A percentile compares a stretch with the other conserved stretches of the same genome.
Conservation (phyloP, 257 asterid genomes). For the Cynanchum wilfordii region DNA sequence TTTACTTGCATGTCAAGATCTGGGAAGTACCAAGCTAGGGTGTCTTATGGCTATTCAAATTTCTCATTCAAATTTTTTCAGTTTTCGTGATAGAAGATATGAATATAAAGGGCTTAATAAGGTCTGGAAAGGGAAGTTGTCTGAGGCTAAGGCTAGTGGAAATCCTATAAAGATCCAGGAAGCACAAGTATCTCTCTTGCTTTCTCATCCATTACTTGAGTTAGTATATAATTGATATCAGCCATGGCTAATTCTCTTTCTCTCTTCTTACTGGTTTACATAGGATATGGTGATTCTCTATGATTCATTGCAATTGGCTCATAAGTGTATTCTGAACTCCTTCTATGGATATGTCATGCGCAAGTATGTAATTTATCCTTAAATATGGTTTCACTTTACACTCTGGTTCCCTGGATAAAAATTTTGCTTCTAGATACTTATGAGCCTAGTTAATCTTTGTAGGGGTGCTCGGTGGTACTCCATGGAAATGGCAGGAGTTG, state of each 20-base stretch:
- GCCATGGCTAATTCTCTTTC: not conserved
- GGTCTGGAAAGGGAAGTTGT: constrained; percentile 93
- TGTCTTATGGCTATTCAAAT: constrained; percentile 7
- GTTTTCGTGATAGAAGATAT: constrained; percentile 98
- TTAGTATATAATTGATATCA: not conserved
- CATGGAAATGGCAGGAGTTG: constrained; percentile 99
- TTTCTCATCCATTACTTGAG: not conserved
- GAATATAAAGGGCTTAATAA: constrained; percentile 95
- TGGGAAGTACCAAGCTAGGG: constrained; percentile 5
- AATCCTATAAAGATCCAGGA: constrained; percentile 91
- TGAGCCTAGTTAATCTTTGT: constrained; percentile 17
- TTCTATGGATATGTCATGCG: constrained; percentile 99
- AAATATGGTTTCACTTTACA: constrained; percentile 17
- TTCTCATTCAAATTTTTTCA: constrained; percentile 22
- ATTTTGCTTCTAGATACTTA: constrained; percentile 18
- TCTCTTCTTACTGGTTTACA: constrained; percentile 23
- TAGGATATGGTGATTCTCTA: constrained; percentile 95
- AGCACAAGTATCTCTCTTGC: constrained; percentile 67
- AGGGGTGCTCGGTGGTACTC: constrained; percentile 99
- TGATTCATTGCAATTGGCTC: constrained; percentile 97
- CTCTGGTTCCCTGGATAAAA: not conserved
- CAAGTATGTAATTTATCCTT: constrained; percentile 48
- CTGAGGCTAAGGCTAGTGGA: constrained; percentile 92
- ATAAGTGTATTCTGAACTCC: constrained; percentile 96
- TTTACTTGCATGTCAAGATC: not conserved